A percentile compares a stretch with the other conserved stretches of the same genome.
Evolutionary conservation across 1,139 yeast genomes (phyloP).

Genomic region (Spathaspora sp.): DNA sequence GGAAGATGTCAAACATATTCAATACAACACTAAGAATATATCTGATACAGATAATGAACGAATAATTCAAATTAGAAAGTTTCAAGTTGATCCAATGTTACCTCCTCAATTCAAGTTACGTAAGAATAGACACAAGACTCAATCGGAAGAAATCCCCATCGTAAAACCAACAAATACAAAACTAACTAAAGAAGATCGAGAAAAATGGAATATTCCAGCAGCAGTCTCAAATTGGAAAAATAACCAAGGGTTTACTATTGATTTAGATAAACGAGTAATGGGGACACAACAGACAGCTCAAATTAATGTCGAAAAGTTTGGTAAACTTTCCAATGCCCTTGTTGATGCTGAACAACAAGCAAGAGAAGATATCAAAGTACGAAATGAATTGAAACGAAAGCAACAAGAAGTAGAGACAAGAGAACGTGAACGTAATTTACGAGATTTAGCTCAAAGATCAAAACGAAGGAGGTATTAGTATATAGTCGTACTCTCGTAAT

Average conservation of each 20-base stretch:
- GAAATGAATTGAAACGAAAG: slow-evolving; percentile 60
- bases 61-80: slow-evolving; percentile 30
- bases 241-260: slow-evolving; percentile 85
- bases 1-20: slow-evolving; percentile 17
- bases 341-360: slow-evolving; percentile 75
- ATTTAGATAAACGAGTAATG: slow-evolving; percentile 73
- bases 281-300: slow-evolving; percentile 21
- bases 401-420: slow-evolving; percentile 19
- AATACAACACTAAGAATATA: slow-evolving; percentile 21
- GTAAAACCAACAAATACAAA: slow-evolving; percentile 33
- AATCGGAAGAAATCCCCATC: slow-evolving; percentile 66
- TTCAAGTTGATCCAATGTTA: slow-evolving; percentile 77
- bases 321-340: slow-evolving; percentile 67
- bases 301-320: slow-evolving; percentile 59
- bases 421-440: slow-evolving; percentile 2
- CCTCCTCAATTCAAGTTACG: slow-evolving; percentile 78
- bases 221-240: slow-evolving; percentile 96
- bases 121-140: slow-evolving; percentile 64
- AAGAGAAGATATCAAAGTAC: slow-evolving; percentile 61
- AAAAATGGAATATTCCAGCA: slow-evolving; percentile 86
- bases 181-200: slow-evolving; percentile 74
- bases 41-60: slow-evolving; percentile 18
- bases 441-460: slow-evolving; percentile 1
- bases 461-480: slow-evolving; percentile 19
- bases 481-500: slow-evolving; percentile 6